Percentiles rank a stretch among this genome's conserved stretches.
Evolutionary conservation across 345 rosid genomes (phyloP).

Genomic region (Euphorbia peplus): DNA sequence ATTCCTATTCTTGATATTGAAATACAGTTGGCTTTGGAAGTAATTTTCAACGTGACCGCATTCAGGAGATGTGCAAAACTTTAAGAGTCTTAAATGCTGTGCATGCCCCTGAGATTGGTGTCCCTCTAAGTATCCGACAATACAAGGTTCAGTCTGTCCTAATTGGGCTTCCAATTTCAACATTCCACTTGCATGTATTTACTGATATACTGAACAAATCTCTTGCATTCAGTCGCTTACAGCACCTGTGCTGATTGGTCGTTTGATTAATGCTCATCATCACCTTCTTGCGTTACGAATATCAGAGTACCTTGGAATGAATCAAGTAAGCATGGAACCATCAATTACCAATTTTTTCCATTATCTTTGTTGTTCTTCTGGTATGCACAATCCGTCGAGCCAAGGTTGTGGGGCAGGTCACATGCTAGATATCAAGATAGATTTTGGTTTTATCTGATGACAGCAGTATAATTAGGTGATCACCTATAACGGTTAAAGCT

Average conservation of each 20-base stretch:
- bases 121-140: conserved; percentile 85
- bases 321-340: conserved; percentile 56
- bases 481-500: neutral
- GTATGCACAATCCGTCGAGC: neutral
- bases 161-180: conserved; percentile 5
- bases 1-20: conserved; percentile 50
- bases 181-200: conserved; percentile 6
- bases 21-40: conserved; percentile 70
- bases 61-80: conserved; percentile 88
- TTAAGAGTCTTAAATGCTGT: conserved; percentile 89
- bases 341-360: neutral
- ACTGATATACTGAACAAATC: conserved; percentile 24
- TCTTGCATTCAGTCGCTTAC: conserved; percentile 65
- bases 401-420: neutral
- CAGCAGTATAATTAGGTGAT: neutral
- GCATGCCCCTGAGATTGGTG: conserved; percentile 75
- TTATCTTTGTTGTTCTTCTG: neutral
- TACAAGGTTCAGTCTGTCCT: conserved; percentile 61
- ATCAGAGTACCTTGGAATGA: conserved; percentile 89
- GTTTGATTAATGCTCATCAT: conserved; percentile 77
- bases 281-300: conserved; percentile 87
- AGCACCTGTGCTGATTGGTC: conserved; percentile 74
- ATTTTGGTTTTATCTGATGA: neutral
- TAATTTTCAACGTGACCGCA: conserved; percentile 83
- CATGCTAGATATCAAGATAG: neutral